Conservation (phyloP, 2,329 filamentous ascomycete species). For the Fusarium citri region DNA sequence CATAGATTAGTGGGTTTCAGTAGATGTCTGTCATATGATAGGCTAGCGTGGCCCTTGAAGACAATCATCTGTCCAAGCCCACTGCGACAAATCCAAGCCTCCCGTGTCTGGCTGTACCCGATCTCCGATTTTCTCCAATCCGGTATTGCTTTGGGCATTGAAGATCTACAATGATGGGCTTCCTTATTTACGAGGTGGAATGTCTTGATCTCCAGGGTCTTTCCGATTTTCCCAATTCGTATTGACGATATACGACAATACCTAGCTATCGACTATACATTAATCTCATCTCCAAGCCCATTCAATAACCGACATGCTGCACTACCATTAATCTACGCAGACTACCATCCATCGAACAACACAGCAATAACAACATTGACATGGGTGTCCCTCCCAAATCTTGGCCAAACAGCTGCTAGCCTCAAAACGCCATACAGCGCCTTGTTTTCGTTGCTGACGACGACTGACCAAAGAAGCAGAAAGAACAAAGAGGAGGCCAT, state of each 20-base stretch:
- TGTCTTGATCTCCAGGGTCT: background rate
- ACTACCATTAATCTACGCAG: constrained; percentile 7
- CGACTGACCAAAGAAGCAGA: constrained; percentile 26
- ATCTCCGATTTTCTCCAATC: constrained; percentile 39
- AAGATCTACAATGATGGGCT: constrained; percentile 19
- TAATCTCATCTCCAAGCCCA: background rate
- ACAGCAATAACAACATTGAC: constrained; percentile 28
- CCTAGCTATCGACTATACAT: background rate
- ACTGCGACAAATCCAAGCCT: constrained; percentile 21
- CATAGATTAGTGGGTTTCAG: constrained; percentile 15
- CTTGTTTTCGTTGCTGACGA: constrained; percentile 45
- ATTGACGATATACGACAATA: background rate
- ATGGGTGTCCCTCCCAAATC: constrained; percentile 35
- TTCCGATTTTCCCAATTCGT: background rate
- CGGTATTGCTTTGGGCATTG: constrained; percentile 7
- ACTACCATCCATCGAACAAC: constrained; percentile 16
- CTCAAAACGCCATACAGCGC: constrained; percentile 21
- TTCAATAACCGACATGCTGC: background rate
- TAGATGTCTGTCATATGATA: constrained; percentile 21
- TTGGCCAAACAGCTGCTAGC: constrained; percentile 33
- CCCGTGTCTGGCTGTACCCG: constrained; percentile 32
- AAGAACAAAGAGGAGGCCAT: constrained; percentile 13
- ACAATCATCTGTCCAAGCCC: constrained; percentile 19
- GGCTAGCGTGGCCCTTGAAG: background rate
- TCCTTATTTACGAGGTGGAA: constrained; percentile 6